Conservation (phyloP, 192 early-diverging fungal genomes). For the Linderina pennispora region DNA sequence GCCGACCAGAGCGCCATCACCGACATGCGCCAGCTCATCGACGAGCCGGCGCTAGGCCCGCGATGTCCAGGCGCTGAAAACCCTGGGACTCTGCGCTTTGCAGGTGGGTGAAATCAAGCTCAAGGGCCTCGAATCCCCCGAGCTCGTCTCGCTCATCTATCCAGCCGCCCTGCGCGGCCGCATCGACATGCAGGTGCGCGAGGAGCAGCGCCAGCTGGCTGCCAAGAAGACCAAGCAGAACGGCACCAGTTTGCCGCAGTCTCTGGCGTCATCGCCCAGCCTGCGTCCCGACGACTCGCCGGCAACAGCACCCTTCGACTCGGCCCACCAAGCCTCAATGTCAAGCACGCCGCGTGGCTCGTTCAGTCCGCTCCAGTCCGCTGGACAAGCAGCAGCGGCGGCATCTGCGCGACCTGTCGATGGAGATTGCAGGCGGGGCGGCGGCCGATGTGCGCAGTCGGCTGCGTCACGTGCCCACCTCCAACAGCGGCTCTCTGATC, state of each 20-base stretch:
- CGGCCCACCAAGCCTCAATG: too few relatives aligned
- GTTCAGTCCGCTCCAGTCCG: conserved; percentile 17
- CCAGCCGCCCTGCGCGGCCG: conserved; percentile 44
- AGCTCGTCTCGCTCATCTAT: conserved; percentile 69
- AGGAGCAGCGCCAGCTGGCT: conserved; percentile 25
- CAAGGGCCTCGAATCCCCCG: conserved; percentile 86
- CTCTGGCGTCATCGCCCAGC: too few relatives aligned
- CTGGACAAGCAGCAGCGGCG: conserved; percentile 10
- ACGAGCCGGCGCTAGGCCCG: conserved; percentile 46
- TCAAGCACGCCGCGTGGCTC: conserved; percentile 36
- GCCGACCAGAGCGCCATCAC: conserved; percentile 43
- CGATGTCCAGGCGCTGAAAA: conserved; percentile 55
- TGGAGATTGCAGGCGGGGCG: conserved; percentile 13
- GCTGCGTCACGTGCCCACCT: conserved; percentile 16
- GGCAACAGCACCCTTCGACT: conserved; percentile 6
- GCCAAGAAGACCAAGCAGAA: conserved; percentile 14
- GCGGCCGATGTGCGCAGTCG: conserved; percentile 16
- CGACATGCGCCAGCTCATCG: conserved; percentile 47
- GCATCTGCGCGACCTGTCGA: conserved; percentile 26
- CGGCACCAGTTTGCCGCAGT: too few relatives aligned
- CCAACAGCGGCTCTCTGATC: conserved; percentile 20
- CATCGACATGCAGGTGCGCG: conserved; percentile 43
- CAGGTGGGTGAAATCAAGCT: conserved; percentile 77
- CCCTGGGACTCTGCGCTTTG: conserved; percentile 61
- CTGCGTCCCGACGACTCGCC: too few relatives aligned